Evolutionary conservation across 768 basidiomycete genomes (phyloP).

Genomic region (Boletus rubescentipes): DNA sequence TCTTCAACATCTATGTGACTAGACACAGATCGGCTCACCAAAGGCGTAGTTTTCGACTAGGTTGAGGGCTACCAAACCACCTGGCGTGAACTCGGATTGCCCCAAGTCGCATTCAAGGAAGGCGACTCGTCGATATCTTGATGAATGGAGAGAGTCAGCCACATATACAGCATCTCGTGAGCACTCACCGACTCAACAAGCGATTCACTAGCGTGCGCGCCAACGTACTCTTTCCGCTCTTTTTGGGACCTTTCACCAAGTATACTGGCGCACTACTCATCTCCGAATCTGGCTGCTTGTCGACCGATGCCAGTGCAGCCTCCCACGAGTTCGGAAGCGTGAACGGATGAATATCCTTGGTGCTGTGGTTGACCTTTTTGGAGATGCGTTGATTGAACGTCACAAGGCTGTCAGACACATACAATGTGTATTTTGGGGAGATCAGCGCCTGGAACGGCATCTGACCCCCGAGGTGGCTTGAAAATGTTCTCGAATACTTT

Average conservation of each 20-base stretch:
- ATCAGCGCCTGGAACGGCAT: constrained; percentile 36
- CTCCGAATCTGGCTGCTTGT: constrained; percentile 1
- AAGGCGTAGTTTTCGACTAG: constrained; percentile 66
- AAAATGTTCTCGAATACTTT: constrained; percentile 64
- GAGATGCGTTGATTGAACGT: constrained; percentile 16
- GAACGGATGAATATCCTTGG: constrained; percentile 35
- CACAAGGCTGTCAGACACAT: constrained; percentile 16
- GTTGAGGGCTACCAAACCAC: constrained; percentile 80
- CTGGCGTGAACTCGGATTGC: constrained; percentile 90
- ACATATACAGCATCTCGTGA: background rate
- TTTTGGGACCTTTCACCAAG: constrained; percentile 82
- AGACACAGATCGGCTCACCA: constrained; percentile 43
- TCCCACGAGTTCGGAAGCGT: constrained; percentile 39
- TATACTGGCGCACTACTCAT: constrained; percentile 39
- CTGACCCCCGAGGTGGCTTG: constrained; percentile 40
- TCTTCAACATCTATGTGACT: background rate
- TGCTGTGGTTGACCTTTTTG: constrained; percentile 25
- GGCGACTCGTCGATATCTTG: constrained; percentile 77
- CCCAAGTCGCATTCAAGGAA: constrained; percentile 92
- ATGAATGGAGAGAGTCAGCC: background rate
- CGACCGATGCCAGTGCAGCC: constrained; percentile 22
- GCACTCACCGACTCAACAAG: constrained; percentile 53
- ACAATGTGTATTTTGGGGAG: constrained; percentile 53
- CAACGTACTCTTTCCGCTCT: constrained; percentile 89
- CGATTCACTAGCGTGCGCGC: constrained; percentile 70